Conservation (phyloP, 192 early-diverging fungal species). For the Phlyctochytrium bullatum region DNA sequence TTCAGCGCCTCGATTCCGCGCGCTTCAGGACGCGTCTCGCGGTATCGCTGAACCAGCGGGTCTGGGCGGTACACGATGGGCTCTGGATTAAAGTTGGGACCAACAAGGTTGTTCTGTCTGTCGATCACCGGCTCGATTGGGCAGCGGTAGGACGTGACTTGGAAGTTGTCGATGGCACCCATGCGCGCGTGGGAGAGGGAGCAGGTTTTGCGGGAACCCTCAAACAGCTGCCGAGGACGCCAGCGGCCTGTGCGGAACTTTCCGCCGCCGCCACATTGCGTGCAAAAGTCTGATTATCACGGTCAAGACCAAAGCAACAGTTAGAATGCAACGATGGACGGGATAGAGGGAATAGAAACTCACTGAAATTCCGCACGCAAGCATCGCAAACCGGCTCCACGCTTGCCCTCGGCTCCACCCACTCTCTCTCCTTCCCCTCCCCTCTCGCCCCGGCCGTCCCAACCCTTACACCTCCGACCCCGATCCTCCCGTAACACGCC, state of each 20-base stretch:
- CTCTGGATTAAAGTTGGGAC: neutral
- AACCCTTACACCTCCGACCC: neutral
- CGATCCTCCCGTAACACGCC: neutral
- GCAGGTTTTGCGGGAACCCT: constrained; percentile 33
- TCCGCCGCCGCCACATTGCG: constrained; percentile 32
- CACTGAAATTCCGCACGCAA: neutral
- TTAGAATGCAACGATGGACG: neutral
- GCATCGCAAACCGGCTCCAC: neutral
- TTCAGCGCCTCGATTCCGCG: neutral
- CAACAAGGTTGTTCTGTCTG: neutral
- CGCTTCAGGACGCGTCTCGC: neutral
- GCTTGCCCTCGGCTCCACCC: neutral
- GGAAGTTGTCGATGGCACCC: constrained; percentile 21
- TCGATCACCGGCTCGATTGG: neutral
- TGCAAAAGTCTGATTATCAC: constrained; percentile 1
- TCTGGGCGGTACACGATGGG: neutral
- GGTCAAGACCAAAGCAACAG: neutral
- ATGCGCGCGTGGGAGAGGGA: constrained; percentile 37
- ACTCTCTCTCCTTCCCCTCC: neutral
- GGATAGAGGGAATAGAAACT: neutral
- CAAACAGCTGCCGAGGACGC: constrained; percentile 40
- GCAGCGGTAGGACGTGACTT: constrained; percentile 5
- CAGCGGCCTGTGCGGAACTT: constrained; percentile 34
- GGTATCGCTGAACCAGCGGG: neutral
- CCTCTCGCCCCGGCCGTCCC: neutral